Evolutionary conservation across 768 basidiomycete genomes (phyloP).

Genomic region (Russula sp.): DNA sequence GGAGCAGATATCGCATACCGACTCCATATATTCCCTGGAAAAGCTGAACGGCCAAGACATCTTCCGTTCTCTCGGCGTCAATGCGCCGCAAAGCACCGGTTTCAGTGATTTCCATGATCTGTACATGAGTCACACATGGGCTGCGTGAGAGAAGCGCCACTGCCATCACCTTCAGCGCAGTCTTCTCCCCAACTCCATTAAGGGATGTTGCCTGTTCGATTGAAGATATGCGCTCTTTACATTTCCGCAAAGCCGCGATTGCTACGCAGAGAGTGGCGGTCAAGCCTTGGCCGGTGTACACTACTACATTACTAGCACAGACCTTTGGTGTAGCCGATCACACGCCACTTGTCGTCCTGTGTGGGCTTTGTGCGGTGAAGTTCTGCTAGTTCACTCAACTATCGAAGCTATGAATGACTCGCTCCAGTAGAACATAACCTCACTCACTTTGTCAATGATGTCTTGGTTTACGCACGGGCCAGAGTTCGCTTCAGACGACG

Average conservation of each 20-base stretch:
- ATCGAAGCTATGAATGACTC: not conserved
- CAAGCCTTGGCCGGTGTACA: not conserved
- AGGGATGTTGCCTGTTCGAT: slow-evolving; percentile 53
- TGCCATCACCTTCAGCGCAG: slow-evolving; percentile 55
- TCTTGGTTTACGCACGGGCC: slow-evolving; percentile 55
- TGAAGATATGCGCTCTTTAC: slow-evolving; percentile 52
- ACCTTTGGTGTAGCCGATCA: slow-evolving; percentile 61
- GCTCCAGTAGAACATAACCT: not conserved
- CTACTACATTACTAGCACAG: slow-evolving; percentile 17
- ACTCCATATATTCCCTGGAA: slow-evolving; percentile 87
- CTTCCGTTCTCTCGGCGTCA: slow-evolving; percentile 56
- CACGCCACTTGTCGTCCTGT: slow-evolving; percentile 63
- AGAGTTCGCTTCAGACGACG: slow-evolving; percentile 24
- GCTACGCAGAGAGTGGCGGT: slow-evolving; percentile 31
- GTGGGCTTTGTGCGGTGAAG: slow-evolving; percentile 56
- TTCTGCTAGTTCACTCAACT: slow-evolving; percentile 62
- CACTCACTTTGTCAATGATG: slow-evolving; percentile 73
- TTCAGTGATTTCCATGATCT: slow-evolving; percentile 78
- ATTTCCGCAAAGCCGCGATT: slow-evolving; percentile 47
- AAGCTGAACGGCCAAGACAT: slow-evolving; percentile 44
- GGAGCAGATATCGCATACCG: slow-evolving; percentile 39
- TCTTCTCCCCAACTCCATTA: slow-evolving; percentile 62
- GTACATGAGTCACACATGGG: not conserved
- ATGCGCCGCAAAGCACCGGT: slow-evolving; percentile 70
- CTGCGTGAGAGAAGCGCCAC: not conserved